A percentile compares a stretch with the other conserved stretches of the same genome.
These are phyloP conservation scores for Cocos nucifera DNA, from an alignment of 176 grass and related monocot species.

Conservation along the genomic window DNA sequence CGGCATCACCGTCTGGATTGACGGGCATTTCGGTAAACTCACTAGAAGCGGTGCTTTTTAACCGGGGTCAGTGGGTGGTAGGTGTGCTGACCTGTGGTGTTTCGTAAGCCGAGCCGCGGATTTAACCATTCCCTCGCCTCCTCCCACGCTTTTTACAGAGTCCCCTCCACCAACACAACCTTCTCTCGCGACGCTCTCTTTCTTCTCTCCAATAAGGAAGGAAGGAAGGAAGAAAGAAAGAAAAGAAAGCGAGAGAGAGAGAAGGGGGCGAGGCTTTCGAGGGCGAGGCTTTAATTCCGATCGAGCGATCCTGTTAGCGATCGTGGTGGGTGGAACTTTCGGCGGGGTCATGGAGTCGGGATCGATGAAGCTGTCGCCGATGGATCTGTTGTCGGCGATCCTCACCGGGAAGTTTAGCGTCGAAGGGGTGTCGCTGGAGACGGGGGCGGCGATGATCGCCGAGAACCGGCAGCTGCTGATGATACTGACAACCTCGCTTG, in stretches of 20 bases:
- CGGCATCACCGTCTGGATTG: too few species aligned
- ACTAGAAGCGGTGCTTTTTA: too few species aligned
- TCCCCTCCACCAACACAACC: neutral
- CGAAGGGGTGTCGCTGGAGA: neutral
- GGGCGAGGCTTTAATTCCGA: too few species aligned
- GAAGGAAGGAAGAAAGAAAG: too few species aligned
- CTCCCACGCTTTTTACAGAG: neutral
- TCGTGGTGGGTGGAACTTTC: too few species aligned
- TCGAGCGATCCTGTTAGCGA: too few species aligned
- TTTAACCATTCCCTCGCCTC: neutral
- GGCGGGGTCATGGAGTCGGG: conserved; percentile 35
- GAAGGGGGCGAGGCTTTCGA: too few species aligned
- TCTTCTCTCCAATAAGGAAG: neutral
- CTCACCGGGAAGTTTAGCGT: conserved; percentile 28
- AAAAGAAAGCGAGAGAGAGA: too few species aligned
- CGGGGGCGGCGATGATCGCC: conserved; percentile 8
- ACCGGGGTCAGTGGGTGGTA: neutral
- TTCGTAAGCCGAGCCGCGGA: conserved; percentile 23
- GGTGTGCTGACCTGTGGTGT: conserved; percentile 38
- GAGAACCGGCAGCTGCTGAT: conserved; percentile 32
- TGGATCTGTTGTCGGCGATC: conserved; percentile 70
- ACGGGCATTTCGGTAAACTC: neutral
- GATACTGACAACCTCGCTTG: conserved; percentile 38
- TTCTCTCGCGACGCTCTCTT: neutral
- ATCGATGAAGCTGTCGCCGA: conserved; percentile 41